Percentiles rank a stretch among this genome's conserved stretches.
Evolutionary conservation across 1,284 basidiomycete genomes (phyloP).

Genomic region (Moesziomyces parantarcticus): DNA sequence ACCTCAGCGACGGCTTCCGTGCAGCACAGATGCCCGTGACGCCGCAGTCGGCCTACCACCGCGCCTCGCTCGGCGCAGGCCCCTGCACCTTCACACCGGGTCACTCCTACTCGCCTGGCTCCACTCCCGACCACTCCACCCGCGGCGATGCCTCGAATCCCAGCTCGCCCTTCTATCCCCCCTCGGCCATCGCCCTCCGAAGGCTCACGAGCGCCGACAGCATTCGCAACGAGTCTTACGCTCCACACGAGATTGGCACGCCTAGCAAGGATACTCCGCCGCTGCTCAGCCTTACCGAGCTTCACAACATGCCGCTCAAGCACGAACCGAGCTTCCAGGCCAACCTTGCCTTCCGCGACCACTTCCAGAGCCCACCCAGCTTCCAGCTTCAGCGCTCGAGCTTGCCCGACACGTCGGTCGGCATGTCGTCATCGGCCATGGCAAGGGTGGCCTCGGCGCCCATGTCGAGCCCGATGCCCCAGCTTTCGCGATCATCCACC

Average conservation of each 20-base stretch:
- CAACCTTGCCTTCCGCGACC: conserved; percentile 45
- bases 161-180: conserved; percentile 39
- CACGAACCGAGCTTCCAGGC: conserved; percentile 40
- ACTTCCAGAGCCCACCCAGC: conserved; percentile 30
- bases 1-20: conserved; percentile 44
- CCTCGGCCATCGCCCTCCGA: conserved; percentile 27
- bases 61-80: conserved; percentile 32
- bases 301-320: conserved; percentile 21
- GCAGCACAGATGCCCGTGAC: conserved; percentile 38
- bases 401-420: conserved; percentile 25
- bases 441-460: conserved; percentile 49
- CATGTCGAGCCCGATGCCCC: conserved; percentile 22
- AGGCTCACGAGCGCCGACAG: conserved; percentile 33
- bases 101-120: conserved; percentile 44
- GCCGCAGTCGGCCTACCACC: conserved; percentile 16
- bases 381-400: conserved; percentile 24
- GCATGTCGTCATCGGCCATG: conserved; percentile 40
- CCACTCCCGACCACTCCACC: conserved; percentile 48
- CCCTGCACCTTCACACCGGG: conserved; percentile 41
- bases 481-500: conserved; percentile 29
- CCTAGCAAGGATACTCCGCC: conserved; percentile 26
- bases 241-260: conserved; percentile 24
- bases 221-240: conserved; percentile 19
- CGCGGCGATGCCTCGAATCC: conserved; percentile 27
- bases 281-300: conserved; percentile 33